These are phyloP conservation scores for Aurifilum marmelostoma DNA, from an alignment of 2,329 filamentous ascomycete genomes.

Conservation along the genomic window DNA sequence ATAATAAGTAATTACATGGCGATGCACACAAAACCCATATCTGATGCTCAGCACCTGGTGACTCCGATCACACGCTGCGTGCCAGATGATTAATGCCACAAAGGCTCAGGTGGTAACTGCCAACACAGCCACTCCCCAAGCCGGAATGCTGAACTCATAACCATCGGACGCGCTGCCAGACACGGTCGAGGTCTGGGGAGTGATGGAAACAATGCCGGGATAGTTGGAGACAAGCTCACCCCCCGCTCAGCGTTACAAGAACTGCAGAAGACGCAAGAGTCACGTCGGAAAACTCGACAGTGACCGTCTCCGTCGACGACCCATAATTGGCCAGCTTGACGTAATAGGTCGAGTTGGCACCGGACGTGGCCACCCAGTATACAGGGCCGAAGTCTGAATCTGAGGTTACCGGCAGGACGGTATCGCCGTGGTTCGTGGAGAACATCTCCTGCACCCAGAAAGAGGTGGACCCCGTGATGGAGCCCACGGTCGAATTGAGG, in stretches of 20 bases:
- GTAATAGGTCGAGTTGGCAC: slow-evolving; percentile 14
- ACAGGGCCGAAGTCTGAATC: slow-evolving; percentile 21
- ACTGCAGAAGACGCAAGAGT: slow-evolving; percentile 43
- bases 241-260: slow-evolving; percentile 51
- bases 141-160: slow-evolving; percentile 5
- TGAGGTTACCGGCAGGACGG: slow-evolving; percentile 31
- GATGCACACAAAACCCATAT: background rate
- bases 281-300: slow-evolving; percentile 50
- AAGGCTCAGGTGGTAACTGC: background rate
- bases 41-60: background rate
- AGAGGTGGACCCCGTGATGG: slow-evolving; percentile 20
- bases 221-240: slow-evolving; percentile 45
- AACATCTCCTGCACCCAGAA: slow-evolving; percentile 22
- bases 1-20: background rate
- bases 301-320: slow-evolving; percentile 50
- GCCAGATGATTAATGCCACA: background rate
- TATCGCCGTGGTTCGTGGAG: slow-evolving; percentile 17
- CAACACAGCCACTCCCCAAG: background rate
- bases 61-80: background rate
- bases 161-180: background rate
- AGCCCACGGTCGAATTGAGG: slow-evolving; percentile 12
- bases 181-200: slow-evolving; percentile 48
- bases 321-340: slow-evolving; percentile 39
- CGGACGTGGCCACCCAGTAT: slow-evolving; percentile 31
- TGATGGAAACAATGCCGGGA: slow-evolving; percentile 51